Evolutionary conservation across 306 rosid species (phyloP).

Genomic region (Dryas octopetala): DNA sequence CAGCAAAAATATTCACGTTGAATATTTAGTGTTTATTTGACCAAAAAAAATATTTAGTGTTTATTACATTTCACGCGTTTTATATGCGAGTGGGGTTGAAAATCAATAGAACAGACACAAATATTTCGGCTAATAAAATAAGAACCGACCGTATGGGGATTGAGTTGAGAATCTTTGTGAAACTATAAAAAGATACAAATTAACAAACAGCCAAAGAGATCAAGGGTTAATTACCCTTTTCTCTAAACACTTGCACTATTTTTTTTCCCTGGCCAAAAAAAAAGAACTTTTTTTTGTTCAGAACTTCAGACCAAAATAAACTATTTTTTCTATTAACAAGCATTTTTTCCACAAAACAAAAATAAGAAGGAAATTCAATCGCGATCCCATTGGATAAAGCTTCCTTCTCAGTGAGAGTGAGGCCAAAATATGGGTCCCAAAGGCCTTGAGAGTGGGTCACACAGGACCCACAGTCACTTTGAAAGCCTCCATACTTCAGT

Average conservation of each 20-base stretch:
- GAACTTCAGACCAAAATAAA: too few relatives aligned
- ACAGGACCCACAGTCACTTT: constrained; percentile 39
- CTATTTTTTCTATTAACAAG: too few relatives aligned
- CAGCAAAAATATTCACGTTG: too few relatives aligned
- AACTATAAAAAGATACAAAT: constrained; percentile 3
- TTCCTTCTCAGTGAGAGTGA: constrained; percentile 19
- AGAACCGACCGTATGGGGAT: constrained; percentile 42
- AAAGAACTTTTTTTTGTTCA: too few relatives aligned
- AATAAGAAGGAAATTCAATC: not conserved
- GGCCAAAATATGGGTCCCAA: constrained; percentile 44
- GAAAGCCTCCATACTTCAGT: constrained; percentile 19
- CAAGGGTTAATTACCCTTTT: not conserved
- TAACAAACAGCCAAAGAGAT: not conserved
- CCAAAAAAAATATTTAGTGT: not conserved
- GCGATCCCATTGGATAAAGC: constrained; percentile 7
- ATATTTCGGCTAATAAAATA: constrained; percentile 10
- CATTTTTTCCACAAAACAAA: too few relatives aligned
- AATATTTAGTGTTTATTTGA: too few relatives aligned
- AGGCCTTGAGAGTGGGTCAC: constrained; percentile 36
- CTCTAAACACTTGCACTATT: not conserved
- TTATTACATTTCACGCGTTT: not conserved
- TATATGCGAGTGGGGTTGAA: not conserved
- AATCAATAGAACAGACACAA: not conserved
- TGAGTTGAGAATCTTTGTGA: constrained; percentile 43
- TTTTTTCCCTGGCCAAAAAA: too few relatives aligned